These are phyloP conservation scores for Tetrapisispora phaffii DNA, from an alignment of 805 yeast species.

Conservation along the genomic window DNA sequence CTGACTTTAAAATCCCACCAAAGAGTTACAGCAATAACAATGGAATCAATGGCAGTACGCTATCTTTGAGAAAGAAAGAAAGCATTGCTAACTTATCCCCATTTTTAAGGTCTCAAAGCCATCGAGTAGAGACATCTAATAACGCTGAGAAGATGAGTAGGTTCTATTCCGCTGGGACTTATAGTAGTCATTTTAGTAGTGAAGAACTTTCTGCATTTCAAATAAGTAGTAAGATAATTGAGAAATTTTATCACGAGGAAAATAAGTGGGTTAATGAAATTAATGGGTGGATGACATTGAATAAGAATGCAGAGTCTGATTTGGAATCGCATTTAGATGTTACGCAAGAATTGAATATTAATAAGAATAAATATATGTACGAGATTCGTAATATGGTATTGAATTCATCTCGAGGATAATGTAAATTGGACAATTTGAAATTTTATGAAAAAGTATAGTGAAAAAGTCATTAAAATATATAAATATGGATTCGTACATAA, in stretches of 20 bases:
- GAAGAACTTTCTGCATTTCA: not conserved
- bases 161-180: slow-evolving; percentile 1
- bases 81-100: slow-evolving; percentile 9
- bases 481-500: not conserved
- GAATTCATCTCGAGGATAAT: slow-evolving; percentile 22
- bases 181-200: not conserved
- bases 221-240: slow-evolving; percentile 12
- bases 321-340: too few relatives aligned
- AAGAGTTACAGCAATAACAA: not conserved
- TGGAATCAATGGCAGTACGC: not conserved
- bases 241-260: slow-evolving; percentile 27
- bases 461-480: slow-evolving; percentile 2
- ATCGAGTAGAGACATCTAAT: slow-evolving; percentile 3
- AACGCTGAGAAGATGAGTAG: not conserved
- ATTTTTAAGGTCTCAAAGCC: slow-evolving; percentile 20
- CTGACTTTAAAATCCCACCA: slow-evolving; percentile 12
- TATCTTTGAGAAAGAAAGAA: slow-evolving; percentile 1
- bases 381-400: slow-evolving; percentile 30
- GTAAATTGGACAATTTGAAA: not conserved
- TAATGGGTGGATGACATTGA: slow-evolving; percentile 25
- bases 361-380: slow-evolving; percentile 23
- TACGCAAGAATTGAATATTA: slow-evolving; percentile 9
- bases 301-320: slow-evolving; percentile 5
- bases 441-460: not conserved
- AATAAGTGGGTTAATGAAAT: slow-evolving; percentile 27